Base-by-base conservation (phyloP, 345 rosid species). In the Barbarea vulgaris region DNA sequence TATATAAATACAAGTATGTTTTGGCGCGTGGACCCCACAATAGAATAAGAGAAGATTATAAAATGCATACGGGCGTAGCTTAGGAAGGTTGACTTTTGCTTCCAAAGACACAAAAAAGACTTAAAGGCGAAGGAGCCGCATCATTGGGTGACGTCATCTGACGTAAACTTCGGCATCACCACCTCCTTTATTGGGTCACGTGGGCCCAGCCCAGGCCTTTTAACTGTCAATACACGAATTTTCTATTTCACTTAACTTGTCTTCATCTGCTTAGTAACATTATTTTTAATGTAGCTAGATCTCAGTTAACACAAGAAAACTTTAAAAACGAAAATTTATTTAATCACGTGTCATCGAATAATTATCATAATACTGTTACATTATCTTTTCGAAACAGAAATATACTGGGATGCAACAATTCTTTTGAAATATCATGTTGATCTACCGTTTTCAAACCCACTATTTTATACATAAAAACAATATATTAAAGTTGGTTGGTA, bases 21-120 rank as follows among this genome's bases (percentile, higher is more conserved):
- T 67, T 51, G 73, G 67, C 87, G 87, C 52, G 87, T 87, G 89
- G 87, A 81, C 85, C 88, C 87, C 22, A 70, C n/a, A 22, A 62
- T 53, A 31, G 36, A 52, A 68, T 19, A 64, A 1, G 17, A 53
- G 48, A 74, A 65, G 39, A 79, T 46, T 50, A 67, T 69, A 60
- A 78, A 68, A 60, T 70, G 71, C 27, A 78, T 42, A 73, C 55
- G 59, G 42, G 52, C 14, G 70, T 57, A 58, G 81, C 80, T 81
- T 63, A 41, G 75, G 82, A 73, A 77, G 70, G 85, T 87, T 89
- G 92, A 83, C 87, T 83, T 84, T 81, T 28, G 64, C 31, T 59
- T 62, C 76, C 58, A 18, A 5, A 80, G 81, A 75, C 84, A 87
- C 86, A 87, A 82, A 87, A 87, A 87, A 82, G 57, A 85, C 75